Conservation (phyloP, 345 rosid species). For the Rhodomyrtus tomentosa region DNA sequence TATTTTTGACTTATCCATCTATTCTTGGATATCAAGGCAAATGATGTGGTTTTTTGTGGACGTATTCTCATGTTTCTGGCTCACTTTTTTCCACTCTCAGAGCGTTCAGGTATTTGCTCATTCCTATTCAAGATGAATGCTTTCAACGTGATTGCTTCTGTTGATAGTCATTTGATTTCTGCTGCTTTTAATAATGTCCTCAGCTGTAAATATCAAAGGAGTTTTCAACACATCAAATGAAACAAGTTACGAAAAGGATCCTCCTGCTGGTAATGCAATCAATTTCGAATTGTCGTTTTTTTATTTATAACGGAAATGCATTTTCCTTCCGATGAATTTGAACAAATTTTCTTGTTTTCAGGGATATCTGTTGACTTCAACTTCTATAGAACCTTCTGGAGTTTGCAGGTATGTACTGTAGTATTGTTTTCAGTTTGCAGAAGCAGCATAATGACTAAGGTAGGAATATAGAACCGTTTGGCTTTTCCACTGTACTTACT, state of each 20-base stretch:
- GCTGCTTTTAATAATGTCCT: constrained; percentile 11
- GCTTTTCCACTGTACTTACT: not conserved
- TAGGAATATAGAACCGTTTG: not conserved
- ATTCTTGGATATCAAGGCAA: constrained; percentile 41
- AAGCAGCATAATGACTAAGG: not conserved
- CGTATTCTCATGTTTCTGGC: constrained; percentile 95
- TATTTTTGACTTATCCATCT: not conserved
- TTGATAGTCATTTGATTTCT: not conserved
- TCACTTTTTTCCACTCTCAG: constrained; percentile 89
- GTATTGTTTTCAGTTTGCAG: not conserved
- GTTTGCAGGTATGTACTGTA: constrained; percentile 61
- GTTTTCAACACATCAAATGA: constrained; percentile 96
- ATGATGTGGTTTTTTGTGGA: constrained; percentile 95
- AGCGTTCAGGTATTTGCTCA: constrained; percentile 69
- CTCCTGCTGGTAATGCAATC: constrained; percentile 49
- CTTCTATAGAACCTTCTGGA: constrained; percentile 94
- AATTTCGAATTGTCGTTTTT: not conserved
- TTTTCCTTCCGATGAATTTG: not conserved
- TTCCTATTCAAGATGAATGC: not conserved
- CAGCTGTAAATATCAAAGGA: constrained; percentile 98
- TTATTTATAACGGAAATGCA: not conserved
- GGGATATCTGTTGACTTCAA: constrained; percentile 88
- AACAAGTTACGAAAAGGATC: constrained; percentile 87
- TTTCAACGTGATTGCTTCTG: not conserved
- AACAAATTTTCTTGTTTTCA: constrained; percentile 14